Conservation (phyloP, 371 early-diverging fungal genomes). For the Rhizomucor miehei region DNA sequence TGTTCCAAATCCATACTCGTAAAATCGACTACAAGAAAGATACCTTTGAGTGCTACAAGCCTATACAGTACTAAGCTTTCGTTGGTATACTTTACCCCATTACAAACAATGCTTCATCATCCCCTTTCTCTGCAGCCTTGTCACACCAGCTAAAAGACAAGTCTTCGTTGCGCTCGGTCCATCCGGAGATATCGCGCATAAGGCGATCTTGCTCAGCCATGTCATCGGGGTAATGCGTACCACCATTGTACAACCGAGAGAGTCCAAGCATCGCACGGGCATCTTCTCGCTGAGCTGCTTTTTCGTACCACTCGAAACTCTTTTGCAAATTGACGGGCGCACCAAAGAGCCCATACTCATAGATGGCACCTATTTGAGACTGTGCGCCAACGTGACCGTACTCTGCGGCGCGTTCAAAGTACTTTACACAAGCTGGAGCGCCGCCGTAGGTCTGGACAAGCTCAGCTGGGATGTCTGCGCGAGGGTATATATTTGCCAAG, state of each 20-base stretch:
- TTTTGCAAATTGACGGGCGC: slow-evolving; percentile 14
- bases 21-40: slow-evolving; percentile 24
- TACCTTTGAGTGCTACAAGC: background rate
- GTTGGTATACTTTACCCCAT: slow-evolving; percentile 8
- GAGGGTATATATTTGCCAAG: slow-evolving; percentile 18
- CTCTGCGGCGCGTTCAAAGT: slow-evolving; percentile 21
- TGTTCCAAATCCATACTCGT: slow-evolving; percentile 27
- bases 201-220: slow-evolving; percentile 6
- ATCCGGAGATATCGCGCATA: slow-evolving; percentile 30
- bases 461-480: slow-evolving; percentile 16
- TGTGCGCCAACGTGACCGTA: slow-evolving; percentile 19
- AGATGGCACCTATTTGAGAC: slow-evolving; percentile 19
- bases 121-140: slow-evolving; percentile 28
- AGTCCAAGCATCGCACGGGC: slow-evolving; percentile 28
- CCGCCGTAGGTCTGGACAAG: slow-evolving; percentile 14
- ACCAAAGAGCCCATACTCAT: slow-evolving; percentile 23
- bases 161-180: slow-evolving; percentile 47
- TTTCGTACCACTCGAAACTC: slow-evolving; percentile 20
- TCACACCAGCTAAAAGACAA: slow-evolving; percentile 44
- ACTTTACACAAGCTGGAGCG: slow-evolving; percentile 8
- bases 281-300: slow-evolving; percentile 16
- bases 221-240: slow-evolving; percentile 20
- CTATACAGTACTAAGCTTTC: slow-evolving; percentile 17
- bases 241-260: slow-evolving; percentile 22
- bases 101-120: slow-evolving; percentile 35